Evolutionary conservation across 2,329 filamentous ascomycete species (phyloP), one percentile per base, ranked within the genome.

Genomic region (Paraconiothyrium sp.): DNA sequence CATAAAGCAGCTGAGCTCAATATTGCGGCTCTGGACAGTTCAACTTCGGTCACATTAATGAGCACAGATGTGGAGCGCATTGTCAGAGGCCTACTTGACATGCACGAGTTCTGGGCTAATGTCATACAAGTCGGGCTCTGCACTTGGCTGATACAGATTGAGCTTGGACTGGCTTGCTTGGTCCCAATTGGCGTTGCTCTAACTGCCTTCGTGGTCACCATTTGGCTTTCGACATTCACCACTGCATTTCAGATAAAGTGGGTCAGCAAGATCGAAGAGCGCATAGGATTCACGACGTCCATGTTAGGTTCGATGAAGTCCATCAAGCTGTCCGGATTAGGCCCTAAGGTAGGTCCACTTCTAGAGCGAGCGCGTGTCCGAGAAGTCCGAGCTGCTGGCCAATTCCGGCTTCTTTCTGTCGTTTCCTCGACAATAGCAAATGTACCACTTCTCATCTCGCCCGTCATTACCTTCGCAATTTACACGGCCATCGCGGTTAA

Each of bases 281-380:
- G 84, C 2, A 81, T 86, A 22, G 60, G 63, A 49, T 24, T 39
- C 20, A 79, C 80, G 16, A 86, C 84, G 0, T 76, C 82, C 6
- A 81, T 84, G 65, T 74, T 86, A 0, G 79, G 78, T 4, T 81
- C 80, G 20, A 85, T 86, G 75, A 85, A 84, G 64, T 81, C 80
- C 20, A 77, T 86, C 58, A 86, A 85, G 64, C 80, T 86, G 57
- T 77, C 82, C 0, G 84, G 84, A 0, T 67, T 86, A 9, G 81
- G 78, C 37, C 72, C 80, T 13, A 77, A 78, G 3, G 64, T 84
- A 16, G 37, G 37, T 37, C 2, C 3, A 8, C 11, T 30, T 10
- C 10, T 54, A 10, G 14, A 46, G 27, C 27, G 22, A 8, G 13
- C 16, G 11, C 74, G 77, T 59, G 73, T 70, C 8, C 74, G 72